Conservation (phyloP, 768 basidiomycete genomes). For the Pleurotus salmoneostramineus region DNA sequence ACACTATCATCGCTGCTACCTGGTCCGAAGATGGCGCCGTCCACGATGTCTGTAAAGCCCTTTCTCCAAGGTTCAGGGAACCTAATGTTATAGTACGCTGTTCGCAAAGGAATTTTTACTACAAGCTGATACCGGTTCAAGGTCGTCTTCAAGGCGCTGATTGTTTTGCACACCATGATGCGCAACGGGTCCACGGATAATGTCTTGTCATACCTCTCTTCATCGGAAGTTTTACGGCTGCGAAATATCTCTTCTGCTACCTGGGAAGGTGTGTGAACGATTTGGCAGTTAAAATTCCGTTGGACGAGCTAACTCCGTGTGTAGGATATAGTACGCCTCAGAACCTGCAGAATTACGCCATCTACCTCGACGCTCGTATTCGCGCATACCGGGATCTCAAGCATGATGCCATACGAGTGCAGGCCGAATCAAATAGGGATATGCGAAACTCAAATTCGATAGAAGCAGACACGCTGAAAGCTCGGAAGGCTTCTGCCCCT, state of each 20-base stretch:
- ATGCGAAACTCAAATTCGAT: conserved; percentile 61
- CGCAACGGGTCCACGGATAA: conserved; percentile 96
- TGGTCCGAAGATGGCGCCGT: conserved; percentile 94
- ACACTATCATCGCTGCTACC: conserved; percentile 95
- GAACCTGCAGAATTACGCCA: conserved; percentile 83
- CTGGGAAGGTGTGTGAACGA: conserved; percentile 73
- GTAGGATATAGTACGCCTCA: conserved; percentile 82
- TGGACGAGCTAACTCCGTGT: neutral
- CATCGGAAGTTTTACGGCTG: conserved; percentile 76
- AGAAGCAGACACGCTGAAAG: conserved; percentile 49
- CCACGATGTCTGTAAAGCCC: conserved; percentile 88
- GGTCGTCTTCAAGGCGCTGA: conserved; percentile 97
- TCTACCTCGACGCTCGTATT: conserved; percentile 87
- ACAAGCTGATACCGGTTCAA: conserved; percentile 24
- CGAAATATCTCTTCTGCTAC: conserved; percentile 75
- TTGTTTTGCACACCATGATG: conserved; percentile 95
- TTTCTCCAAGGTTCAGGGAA: conserved; percentile 82
- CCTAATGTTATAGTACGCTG: conserved; percentile 82
- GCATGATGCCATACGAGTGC: conserved; percentile 91
- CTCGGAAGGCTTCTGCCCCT: conserved; percentile 23
- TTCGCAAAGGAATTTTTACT: conserved; percentile 3
- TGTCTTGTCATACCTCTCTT: conserved; percentile 78
- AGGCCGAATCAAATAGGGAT: conserved; percentile 90
- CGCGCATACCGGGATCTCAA: conserved; percentile 85
- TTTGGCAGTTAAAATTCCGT: neutral